phyloP scores from a whole-genome alignment of 2,329 filamentous ascomycete species.

The Ophiosphaerella herpotricha region DNA sequence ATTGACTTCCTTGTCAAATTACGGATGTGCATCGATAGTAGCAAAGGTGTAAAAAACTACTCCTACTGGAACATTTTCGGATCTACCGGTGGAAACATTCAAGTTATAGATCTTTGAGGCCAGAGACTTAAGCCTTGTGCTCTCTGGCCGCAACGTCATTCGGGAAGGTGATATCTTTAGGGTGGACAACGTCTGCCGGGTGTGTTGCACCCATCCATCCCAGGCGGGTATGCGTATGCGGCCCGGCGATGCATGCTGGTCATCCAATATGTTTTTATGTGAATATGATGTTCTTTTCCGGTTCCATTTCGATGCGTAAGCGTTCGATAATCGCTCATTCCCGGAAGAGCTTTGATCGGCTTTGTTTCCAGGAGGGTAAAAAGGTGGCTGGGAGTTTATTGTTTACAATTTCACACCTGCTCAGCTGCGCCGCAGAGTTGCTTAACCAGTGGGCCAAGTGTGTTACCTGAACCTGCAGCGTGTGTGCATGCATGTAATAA shows the following conservation, averaged over 20 bases:
- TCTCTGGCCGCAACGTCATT: too few species aligned
- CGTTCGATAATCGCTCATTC: neutral
- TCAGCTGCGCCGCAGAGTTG: conserved; percentile 1
- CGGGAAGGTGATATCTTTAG: too few species aligned
- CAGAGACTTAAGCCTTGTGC: too few species aligned
- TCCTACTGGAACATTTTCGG: too few species aligned
- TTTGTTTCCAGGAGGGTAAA: neutral
- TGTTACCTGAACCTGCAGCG: neutral
- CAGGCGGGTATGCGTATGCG: neutral
- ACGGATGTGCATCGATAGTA: too few species aligned
- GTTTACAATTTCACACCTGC: neutral
- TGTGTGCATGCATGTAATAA: conserved; percentile 1
- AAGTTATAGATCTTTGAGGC: too few species aligned
- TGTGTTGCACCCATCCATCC: neutral
- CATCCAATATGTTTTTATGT: neutral
- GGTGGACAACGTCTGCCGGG: neutral
- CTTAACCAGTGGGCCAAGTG: conserved; percentile 1
- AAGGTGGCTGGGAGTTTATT: neutral
- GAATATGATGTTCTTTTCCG: too few species aligned
- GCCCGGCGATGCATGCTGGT: neutral
- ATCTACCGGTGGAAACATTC: too few species aligned
- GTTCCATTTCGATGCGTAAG: neutral
- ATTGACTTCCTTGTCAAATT: too few species aligned
- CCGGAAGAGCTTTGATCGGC: neutral
- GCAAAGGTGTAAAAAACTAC: too few species aligned